These are phyloP conservation scores for Barbatosphaeria neglecta DNA, from an alignment of 495 filamentous ascomycete species.

Conservation along the genomic window DNA sequence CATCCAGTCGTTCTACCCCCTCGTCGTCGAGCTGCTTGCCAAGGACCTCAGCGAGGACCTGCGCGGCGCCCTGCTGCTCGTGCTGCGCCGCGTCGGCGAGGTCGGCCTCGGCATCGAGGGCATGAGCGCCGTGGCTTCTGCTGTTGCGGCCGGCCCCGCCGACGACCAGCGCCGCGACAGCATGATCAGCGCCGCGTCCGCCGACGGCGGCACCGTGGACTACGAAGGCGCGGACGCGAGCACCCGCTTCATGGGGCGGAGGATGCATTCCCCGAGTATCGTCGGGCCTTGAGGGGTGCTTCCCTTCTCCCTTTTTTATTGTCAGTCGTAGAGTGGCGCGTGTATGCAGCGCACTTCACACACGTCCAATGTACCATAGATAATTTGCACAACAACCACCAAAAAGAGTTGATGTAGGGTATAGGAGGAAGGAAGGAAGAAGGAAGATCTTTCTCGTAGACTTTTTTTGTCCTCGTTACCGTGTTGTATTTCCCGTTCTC, in stretches of 20 bases:
- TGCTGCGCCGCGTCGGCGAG: conserved; percentile 75
- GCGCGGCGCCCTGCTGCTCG: conserved; percentile 57
- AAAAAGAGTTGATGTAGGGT: too few relatives aligned
- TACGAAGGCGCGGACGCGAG: neutral
- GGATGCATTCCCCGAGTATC: neutral
- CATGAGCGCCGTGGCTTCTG: conserved; percentile 15
- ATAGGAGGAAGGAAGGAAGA: too few relatives aligned
- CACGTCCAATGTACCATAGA: too few relatives aligned
- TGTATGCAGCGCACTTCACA: too few relatives aligned
- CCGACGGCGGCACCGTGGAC: neutral
- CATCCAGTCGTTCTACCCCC: conserved; percentile 71
- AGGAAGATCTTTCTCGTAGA: too few relatives aligned
- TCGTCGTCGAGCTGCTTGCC: conserved; percentile 69
- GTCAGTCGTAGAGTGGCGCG: too few relatives aligned
- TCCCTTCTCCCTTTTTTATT: too few relatives aligned
- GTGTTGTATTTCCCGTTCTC: too few relatives aligned
- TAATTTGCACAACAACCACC: too few relatives aligned
- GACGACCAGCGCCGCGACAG: conserved; percentile 14
- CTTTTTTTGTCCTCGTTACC: too few relatives aligned
- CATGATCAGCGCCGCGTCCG: conserved; percentile 16
- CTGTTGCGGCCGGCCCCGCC: neutral
- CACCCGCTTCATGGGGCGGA: neutral
- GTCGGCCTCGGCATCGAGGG: conserved; percentile 57
- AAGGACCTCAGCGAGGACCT: conserved; percentile 74
- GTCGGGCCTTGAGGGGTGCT: neutral